Evolutionary conservation across 2,329 filamentous ascomycete species (phyloP).

Genomic region (Stylonectria norvegica): DNA sequence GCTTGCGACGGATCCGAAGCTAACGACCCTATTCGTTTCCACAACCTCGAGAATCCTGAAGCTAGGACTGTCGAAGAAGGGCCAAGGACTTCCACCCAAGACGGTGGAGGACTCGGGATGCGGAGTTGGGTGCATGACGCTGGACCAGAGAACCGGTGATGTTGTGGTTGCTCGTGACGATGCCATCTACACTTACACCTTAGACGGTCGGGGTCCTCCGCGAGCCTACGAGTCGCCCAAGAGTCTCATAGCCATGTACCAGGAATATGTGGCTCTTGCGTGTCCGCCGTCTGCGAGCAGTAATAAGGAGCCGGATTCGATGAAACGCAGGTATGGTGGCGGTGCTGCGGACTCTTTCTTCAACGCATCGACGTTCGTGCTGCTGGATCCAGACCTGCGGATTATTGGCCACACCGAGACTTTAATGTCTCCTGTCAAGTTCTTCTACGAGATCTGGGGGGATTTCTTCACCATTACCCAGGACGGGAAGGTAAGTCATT

Average conservation of each 20-base stretch:
- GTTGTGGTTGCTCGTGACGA: constrained; percentile 92
- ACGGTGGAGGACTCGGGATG: constrained; percentile 88
- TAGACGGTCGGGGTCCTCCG: constrained; percentile 79
- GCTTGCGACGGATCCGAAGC: constrained; percentile 57
- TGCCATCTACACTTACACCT: constrained; percentile 89
- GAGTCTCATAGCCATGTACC: constrained; percentile 72
- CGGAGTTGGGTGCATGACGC: constrained; percentile 90
- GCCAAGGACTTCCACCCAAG: constrained; percentile 83
- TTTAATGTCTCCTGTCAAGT: constrained; percentile 73
- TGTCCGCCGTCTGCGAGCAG: constrained; percentile 65
- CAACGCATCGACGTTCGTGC: constrained; percentile 80
- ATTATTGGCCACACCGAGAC: constrained; percentile 88
- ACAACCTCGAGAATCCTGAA: constrained; percentile 87
- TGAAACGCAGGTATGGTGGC: constrained; percentile 70
- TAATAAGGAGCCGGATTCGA: constrained; percentile 53
- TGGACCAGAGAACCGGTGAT: constrained; percentile 75
- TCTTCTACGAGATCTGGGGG: constrained; percentile 83
- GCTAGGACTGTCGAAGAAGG: constrained; percentile 79
- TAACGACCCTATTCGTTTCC: constrained; percentile 83
- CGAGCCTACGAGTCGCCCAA: constrained; percentile 92
- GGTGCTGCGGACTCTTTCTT: constrained; percentile 71
- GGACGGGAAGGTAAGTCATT: constrained; percentile 73
- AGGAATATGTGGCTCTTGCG: constrained; percentile 82
- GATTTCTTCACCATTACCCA: constrained; percentile 86
- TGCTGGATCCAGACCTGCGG: constrained; percentile 88